Evolutionary conservation across 2,329 filamentous ascomycete species (phyloP).

Genomic region (Penicillium brevicompactum): DNA sequence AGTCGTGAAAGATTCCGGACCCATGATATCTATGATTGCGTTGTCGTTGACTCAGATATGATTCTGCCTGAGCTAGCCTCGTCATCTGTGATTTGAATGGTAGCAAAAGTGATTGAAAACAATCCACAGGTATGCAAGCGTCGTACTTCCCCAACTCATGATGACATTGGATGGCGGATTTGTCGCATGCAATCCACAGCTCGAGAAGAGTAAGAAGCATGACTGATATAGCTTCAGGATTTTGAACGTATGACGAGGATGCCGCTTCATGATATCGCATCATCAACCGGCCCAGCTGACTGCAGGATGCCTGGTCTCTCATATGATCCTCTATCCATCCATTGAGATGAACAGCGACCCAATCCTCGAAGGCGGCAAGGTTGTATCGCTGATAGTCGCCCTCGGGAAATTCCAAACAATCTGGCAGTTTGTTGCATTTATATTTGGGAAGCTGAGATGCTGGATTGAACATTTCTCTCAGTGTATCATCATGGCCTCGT

Average conservation of each 20-base stretch:
- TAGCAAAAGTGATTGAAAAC: conserved; percentile 23
- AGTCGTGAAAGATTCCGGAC: conserved; percentile 42
- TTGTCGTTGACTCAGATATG: conserved; percentile 46
- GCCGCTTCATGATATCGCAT: conserved; percentile 37
- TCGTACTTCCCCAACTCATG: conserved; percentile 51
- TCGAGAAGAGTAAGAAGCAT: conserved; percentile 61
- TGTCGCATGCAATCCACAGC: conserved; percentile 62
- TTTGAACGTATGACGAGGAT: conserved; percentile 34
- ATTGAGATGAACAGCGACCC: conserved; percentile 48
- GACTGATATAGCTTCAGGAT: conserved; percentile 53
- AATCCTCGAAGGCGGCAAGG: conserved; percentile 51
- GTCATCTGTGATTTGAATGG: conserved; percentile 24
- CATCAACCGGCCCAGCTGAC: conserved; percentile 36
- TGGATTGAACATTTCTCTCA: conserved; percentile 1
- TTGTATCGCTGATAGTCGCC: conserved; percentile 21
- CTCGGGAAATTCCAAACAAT: neutral
- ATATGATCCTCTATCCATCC: conserved; percentile 42
- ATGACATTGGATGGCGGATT: conserved; percentile 41
- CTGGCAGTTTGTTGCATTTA: conserved; percentile 13
- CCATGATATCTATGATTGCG: conserved; percentile 11
- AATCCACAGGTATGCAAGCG: conserved; percentile 44
- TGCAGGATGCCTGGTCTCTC: conserved; percentile 15
- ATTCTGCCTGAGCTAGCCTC: conserved; percentile 44
- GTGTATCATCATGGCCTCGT: neutral
- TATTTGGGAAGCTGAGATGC: conserved; percentile 6